Base-by-base conservation (phyloP, 306 rosid species). In the Castanopsis chinensis region DNA sequence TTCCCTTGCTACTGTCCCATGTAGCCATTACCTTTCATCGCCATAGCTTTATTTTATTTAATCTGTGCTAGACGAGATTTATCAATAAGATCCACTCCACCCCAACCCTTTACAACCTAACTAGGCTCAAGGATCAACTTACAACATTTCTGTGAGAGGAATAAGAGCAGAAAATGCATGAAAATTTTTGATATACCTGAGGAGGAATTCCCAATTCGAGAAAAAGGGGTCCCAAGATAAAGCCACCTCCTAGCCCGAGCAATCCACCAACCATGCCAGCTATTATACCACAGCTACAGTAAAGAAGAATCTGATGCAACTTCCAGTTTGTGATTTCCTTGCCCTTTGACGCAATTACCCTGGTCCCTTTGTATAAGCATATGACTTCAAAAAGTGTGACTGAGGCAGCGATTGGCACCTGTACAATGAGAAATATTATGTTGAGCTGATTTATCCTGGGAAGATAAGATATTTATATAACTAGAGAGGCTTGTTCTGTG, bases 201-300 rank as follows among this genome's bases (percentile, higher is more conserved):
- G 97, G 97, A 59, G 97, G 97, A 82, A 92, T 89, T 76, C 97
- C 97, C 73, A 92, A 71, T 82, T 92, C 97, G 19, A 92, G 89
- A 80, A 92, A 92, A 73, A 92, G 87, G 73, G 97, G 97, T 80
- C 97, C 97, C 80, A 92, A 79, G 74, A 92, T 89, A 82, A 92
- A 92, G 57, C 97, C 94, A 25, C 97, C 97, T 41, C 97, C 97
- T 1, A 92, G 84, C 20, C 97, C 97, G 60, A 92, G 95, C 67
- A 92, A 79, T 71, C 97, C 97, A 72, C 95, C 92, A 23, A 92
- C 91, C 81, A 92, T 74, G 60, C 97, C 97, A 54, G 97, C 97
- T 61, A 89, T 3, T 17, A 91, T 88, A 65, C 97, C 97, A 82
- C 91, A 83, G 71, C 79, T 55, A 78, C 97, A 89, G 80, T 85